Evolutionary conservation across 331 rosid species (phyloP).

Genomic region (Quercus tomentella): DNA sequence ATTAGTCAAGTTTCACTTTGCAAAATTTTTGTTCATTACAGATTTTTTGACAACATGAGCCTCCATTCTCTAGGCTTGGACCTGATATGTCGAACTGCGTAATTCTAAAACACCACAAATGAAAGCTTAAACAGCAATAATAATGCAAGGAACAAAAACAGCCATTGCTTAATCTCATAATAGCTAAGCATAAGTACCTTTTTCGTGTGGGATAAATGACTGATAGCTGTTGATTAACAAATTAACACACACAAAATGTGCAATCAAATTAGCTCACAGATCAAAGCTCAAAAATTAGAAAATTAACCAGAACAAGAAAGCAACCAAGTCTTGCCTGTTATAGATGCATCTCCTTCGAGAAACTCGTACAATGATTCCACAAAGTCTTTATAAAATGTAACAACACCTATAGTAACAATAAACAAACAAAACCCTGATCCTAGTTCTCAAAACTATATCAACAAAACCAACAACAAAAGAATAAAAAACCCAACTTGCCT

Average conservation of each 20-base stretch:
- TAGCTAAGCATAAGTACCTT: slow-evolving; percentile 50
- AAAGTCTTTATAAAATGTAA: slow-evolving; percentile 67
- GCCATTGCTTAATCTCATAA: not conserved
- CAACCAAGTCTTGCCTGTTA: slow-evolving; percentile 62
- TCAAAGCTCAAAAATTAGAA: slow-evolving; percentile 1
- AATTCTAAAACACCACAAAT: not conserved
- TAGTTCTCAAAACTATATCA: slow-evolving; percentile 4
- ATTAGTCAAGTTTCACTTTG: not conserved
- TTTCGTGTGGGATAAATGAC: slow-evolving; percentile 62
- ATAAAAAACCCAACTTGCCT: slow-evolving; percentile 35
- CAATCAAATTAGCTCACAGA: slow-evolving; percentile 25
- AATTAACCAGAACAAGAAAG: slow-evolving; percentile 3
- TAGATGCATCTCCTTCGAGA: slow-evolving; percentile 70
- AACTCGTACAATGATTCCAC: slow-evolving; percentile 68
- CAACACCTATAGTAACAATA: slow-evolving; percentile 42
- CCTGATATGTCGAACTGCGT: not conserved
- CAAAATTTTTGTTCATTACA: not conserved
- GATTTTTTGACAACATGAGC: not conserved
- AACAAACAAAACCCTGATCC: not conserved
- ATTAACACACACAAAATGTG: slow-evolving; percentile 8
- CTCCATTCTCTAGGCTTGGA: not conserved
- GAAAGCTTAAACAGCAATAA: not conserved
- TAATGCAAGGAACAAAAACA: not conserved
- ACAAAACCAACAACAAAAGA: not conserved
- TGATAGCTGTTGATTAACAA: slow-evolving; percentile 46